Base-by-base conservation (phyloP, 225 moss, liverwort and hornwort genomes). In the Sphagnum contortum region DNA sequence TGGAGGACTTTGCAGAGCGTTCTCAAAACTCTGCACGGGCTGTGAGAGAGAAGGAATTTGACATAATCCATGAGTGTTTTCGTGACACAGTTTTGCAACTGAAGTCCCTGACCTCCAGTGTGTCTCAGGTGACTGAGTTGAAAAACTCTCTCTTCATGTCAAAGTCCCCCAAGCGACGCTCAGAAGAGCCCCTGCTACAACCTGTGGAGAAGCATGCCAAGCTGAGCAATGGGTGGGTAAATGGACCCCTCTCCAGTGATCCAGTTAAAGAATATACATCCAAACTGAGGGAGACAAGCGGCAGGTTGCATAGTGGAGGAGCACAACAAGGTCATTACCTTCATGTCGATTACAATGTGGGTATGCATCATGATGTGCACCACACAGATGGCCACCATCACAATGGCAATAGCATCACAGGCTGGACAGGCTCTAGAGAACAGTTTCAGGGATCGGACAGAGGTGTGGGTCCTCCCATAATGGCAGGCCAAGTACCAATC, bases 1-100 rank as follows among this genome's bases (percentile, higher is more conserved):
- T 84, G 48, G 84, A 84, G 66, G 84, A 84, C 73, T 84, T 84
- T 71, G 77, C 84, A 29, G 84, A 77, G 66, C 69, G 69, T 12
- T 57, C 64, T 65, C 80, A 84, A 57, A 84, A 80, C 52, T 84
- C 77, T 64, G 80, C 84, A 46, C 84, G 84, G 49, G 80, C 84
- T 61, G 84, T 84, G n/a, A 75, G 84, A 49, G 80, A 84, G 62
- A 80, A 73, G 45, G 83, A 84, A 61, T 84, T 84, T 59, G 84
- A 84, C 68, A 71, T 67, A 59, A 84, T 84, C 45, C 77, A 84
- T 64, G 72, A 84, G 61, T 69, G 75, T 61, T 84, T 84, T 69
- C 84, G 84, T 53, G 75, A 80, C 49, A 84, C 84, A 7, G 62
- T 80, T 13, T 63, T 71, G 59, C 71, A 71, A 46, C 77, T 84